Base-by-base conservation (phyloP, 1,284 basidiomycete genomes). In the Ceratobasidium sp. region DNA sequence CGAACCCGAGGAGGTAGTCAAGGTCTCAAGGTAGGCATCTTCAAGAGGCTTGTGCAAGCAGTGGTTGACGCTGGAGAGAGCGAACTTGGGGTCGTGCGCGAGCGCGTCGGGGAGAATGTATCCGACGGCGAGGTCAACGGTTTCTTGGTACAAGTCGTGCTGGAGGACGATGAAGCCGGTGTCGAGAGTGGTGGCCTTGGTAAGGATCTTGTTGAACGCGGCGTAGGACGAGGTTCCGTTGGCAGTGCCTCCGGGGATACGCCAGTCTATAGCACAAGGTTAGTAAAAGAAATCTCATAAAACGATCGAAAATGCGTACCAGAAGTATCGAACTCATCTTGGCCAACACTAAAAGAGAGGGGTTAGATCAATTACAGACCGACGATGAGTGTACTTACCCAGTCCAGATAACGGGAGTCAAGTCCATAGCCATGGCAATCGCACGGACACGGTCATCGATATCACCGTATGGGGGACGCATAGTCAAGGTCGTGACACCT, bases 371-470 rank as follows among this genome's bases (percentile, higher is more conserved):
- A 83, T 79, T 84, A 82, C 36, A 76, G 76, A 69, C 79, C 79
- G 74, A 78, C 79, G 76, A 79, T 57, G 27, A 41, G 11, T 11
- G 36, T 11, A 53, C 53, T 56, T 56, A 73, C 53, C 86, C 89
- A 47, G 82, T 81, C 94, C 94, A 95, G 80, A 94, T 90, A 79
- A 95, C 89, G 45, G 94, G 91, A 3, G 89, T 83, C 82, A 96
- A 83, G 44, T 93, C 91, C 93, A 96, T 94, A 11, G 92, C 91
- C 71, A 92, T 81, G 53, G 90, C 85, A 81, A 97, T 94, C 53
- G 91, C 93, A 78, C 95, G 92, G 66, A 97, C 94, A 80, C 95
- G 94, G 83, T 97, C 93, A 83, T 97, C 93, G 53, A 86, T 83
- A 66, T 90, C 89, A 59, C 89, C 89, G 77, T 84, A 91, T 14